Evolutionary conservation across 2,329 filamentous ascomycete genomes (phyloP).

Genomic region (Tolypocladium guangdongense): DNA sequence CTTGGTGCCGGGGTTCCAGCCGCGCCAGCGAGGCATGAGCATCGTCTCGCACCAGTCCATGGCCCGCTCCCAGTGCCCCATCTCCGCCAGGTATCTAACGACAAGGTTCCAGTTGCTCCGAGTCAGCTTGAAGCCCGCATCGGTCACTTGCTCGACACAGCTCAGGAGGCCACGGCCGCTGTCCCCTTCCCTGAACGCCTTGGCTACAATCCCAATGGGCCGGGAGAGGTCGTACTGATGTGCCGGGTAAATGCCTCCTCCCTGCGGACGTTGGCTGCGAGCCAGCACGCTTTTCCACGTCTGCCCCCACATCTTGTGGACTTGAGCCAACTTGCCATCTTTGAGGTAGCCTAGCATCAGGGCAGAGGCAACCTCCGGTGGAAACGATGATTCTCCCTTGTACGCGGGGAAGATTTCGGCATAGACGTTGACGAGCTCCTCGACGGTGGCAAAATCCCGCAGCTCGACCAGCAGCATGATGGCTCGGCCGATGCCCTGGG

Average conservation of each 20-base stretch:
- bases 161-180: slow-evolving; percentile 35
- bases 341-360: slow-evolving; percentile 58
- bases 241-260: slow-evolving; percentile 26
- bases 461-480: slow-evolving; percentile 22
- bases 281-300: slow-evolving; percentile 42
- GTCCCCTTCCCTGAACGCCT: slow-evolving; percentile 27
- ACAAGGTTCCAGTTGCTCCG: slow-evolving; percentile 73
- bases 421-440: slow-evolving; percentile 46
- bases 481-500: slow-evolving; percentile 19
- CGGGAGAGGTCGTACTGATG: slow-evolving; percentile 43
- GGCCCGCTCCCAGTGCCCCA: slow-evolving; percentile 51
- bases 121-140: slow-evolving; percentile 62
- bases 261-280: slow-evolving; percentile 11
- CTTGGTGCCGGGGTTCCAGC: slow-evolving; percentile 42
- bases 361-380: slow-evolving; percentile 46
- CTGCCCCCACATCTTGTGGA: slow-evolving; percentile 56
- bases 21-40: slow-evolving; percentile 69
- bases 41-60: slow-evolving; percentile 64
- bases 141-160: slow-evolving; percentile 44
- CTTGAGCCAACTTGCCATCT: slow-evolving; percentile 45
- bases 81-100: slow-evolving; percentile 54
- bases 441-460: slow-evolving; percentile 40
- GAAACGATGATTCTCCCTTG: slow-evolving; percentile 24
- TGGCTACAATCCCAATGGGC: slow-evolving; percentile 37
- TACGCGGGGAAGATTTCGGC: slow-evolving; percentile 26